Percentiles rank a stretch among this genome's conserved stretches.
Conservation (phyloP, 78 protist genomes). For the Speleostelium caveatum region DNA sequence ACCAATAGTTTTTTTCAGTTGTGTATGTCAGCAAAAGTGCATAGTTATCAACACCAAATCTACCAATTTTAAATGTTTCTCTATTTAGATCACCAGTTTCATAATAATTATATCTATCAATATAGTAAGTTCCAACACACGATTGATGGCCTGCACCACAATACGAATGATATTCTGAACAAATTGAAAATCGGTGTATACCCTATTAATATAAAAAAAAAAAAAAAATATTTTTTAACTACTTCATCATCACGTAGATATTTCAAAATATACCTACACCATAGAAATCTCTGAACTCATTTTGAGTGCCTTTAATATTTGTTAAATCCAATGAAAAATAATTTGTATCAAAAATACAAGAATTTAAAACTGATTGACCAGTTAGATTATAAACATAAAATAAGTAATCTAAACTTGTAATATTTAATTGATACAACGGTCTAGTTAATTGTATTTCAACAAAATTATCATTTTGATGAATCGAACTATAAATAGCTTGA, state of each 20-base stretch:
- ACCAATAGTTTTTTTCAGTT: no score
- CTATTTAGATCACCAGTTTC: no score
- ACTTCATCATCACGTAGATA: not conserved
- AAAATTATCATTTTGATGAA: not conserved
- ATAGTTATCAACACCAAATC: not conserved
- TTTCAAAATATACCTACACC: not conserved
- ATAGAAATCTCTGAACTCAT: not conserved
- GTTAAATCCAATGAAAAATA: not conserved
- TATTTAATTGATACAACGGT: not conserved
- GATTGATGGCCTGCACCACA: not conserved
- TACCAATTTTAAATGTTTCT: not conserved
- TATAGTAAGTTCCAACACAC: not conserved
- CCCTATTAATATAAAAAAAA: not conserved
- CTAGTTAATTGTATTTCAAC: not conserved
- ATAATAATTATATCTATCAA: no score
- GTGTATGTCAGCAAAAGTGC: not conserved
- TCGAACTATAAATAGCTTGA: not conserved
- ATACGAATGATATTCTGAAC: not conserved
- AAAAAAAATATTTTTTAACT: not conserved
- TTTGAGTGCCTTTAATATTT: not conserved
- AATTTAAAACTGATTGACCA: not conserved
- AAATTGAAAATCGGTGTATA: not conserved
- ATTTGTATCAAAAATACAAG: not conserved
- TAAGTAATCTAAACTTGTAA: not conserved
- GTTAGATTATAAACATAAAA: no score